These are phyloP conservation scores for Cytospora piceicola DNA, from an alignment of 2,329 filamentous ascomycete species.

Conservation along the genomic window DNA sequence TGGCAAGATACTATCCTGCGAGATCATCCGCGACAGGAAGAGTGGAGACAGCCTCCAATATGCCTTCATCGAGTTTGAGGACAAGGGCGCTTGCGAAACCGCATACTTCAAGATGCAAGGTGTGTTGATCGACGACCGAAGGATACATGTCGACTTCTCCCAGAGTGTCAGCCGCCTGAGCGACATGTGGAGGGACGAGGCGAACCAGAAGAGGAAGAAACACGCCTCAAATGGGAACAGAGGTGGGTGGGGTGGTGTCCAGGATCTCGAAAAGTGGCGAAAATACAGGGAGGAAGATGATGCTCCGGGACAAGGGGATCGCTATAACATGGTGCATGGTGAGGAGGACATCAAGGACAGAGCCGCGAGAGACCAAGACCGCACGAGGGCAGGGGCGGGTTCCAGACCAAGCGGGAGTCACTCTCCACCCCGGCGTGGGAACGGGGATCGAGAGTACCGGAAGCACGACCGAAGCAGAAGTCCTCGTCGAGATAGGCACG, in stretches of 20 bases:
- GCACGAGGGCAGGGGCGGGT: slow-evolving; percentile 1
- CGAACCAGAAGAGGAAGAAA: slow-evolving; percentile 74
- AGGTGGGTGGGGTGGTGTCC: slow-evolving; percentile 90
- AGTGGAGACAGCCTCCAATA: slow-evolving; percentile 96
- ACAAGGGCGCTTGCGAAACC: slow-evolving; percentile 89
- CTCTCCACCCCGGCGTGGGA: slow-evolving; percentile 25
- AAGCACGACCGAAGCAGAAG: slow-evolving; percentile 51
- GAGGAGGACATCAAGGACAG: slow-evolving; percentile 65
- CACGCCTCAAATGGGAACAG: slow-evolving; percentile 50
- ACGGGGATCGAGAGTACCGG: slow-evolving; percentile 32
- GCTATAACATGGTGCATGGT: slow-evolving; percentile 81
- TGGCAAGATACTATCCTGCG: slow-evolving; percentile 91
- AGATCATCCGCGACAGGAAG: slow-evolving; percentile 91
- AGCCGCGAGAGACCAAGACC: slow-evolving; percentile 5
- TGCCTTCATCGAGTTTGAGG: slow-evolving; percentile 95
- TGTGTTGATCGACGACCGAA: slow-evolving; percentile 93
- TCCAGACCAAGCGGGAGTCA: slow-evolving; percentile 12
- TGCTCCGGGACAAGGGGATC: slow-evolving; percentile 44
- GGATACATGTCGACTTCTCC: slow-evolving; percentile 98
- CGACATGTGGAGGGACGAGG: slow-evolving; percentile 84
- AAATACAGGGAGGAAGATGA: slow-evolving; percentile 75
- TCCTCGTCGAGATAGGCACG: slow-evolving; percentile 35
- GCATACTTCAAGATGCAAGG: slow-evolving; percentile 99
- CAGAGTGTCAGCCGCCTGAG: slow-evolving; percentile 90
- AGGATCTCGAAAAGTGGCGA: slow-evolving; percentile 83